Percentiles rank a stretch among this genome's conserved stretches.
These are phyloP conservation scores for Penicillium silybi DNA, from an alignment of 495 filamentous ascomycete genomes.

Conservation along the genomic window DNA sequence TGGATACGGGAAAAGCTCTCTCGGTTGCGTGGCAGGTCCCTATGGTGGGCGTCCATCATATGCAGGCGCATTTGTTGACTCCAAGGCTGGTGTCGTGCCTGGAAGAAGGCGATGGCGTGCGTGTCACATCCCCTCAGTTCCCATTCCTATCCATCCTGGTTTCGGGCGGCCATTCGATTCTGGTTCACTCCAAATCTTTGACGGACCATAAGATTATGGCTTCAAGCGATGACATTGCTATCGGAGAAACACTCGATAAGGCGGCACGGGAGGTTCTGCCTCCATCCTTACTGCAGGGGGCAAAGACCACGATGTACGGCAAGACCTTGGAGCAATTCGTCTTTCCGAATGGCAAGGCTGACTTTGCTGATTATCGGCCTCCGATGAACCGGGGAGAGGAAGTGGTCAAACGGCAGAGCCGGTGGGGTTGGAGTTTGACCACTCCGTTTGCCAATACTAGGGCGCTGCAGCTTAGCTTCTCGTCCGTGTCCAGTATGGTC, in stretches of 20 bases:
- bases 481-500: slow-evolving; percentile 55
- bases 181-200: slow-evolving; percentile 65
- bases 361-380: slow-evolving; percentile 54
- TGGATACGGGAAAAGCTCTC: slow-evolving; percentile 86
- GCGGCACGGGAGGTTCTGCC: slow-evolving; percentile 72
- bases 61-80: slow-evolving; percentile 94
- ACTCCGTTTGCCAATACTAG: slow-evolving; percentile 52
- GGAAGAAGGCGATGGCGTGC: background rate
- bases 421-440: slow-evolving; percentile 56
- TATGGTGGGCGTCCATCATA: slow-evolving; percentile 84
- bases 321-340: slow-evolving; percentile 65
- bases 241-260: slow-evolving; percentile 87
- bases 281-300: slow-evolving; percentile 32
- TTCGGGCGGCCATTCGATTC: slow-evolving; percentile 87
- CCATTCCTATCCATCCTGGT: slow-evolving; percentile 89
- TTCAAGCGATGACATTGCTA: slow-evolving; percentile 65
- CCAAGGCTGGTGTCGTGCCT: slow-evolving; percentile 73
- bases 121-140: slow-evolving; percentile 43
- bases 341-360: slow-evolving; percentile 53
- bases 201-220: slow-evolving; percentile 69
- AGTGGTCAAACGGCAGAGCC: slow-evolving; percentile 30
- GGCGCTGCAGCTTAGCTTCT: slow-evolving; percentile 59
- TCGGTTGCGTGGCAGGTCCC: slow-evolving; percentile 78
- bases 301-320: slow-evolving; percentile 70
- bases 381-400: slow-evolving; percentile 53